phyloP scores from a whole-genome alignment of 768 basidiomycete species.

The Mycena kentingensis region DNA sequence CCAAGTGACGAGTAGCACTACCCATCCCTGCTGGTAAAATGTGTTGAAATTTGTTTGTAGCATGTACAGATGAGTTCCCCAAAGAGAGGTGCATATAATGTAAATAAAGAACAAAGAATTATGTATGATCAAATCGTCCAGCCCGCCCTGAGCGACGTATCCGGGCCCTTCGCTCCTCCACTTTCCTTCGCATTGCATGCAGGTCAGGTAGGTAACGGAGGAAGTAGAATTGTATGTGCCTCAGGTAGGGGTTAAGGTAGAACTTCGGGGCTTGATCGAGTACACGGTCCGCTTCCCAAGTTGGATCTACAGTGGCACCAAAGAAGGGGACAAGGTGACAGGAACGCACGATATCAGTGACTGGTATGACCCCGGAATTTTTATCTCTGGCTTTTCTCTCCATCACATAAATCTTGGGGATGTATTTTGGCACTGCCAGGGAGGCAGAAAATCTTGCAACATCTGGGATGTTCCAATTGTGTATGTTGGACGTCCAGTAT shows the following conservation, averaged over 20 bases:
- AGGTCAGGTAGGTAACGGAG: conserved; percentile 22
- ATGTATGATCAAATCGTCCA: neutral
- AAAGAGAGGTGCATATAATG: neutral
- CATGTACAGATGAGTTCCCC: neutral
- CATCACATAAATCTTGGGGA: no score
- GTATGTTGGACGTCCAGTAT: no score
- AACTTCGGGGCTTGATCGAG: conserved; percentile 25
- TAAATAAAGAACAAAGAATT: neutral
- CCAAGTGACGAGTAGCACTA: no score
- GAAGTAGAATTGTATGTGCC: conserved; percentile 29
- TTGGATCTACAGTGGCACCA: conserved; percentile 23
- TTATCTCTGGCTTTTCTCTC: no score
- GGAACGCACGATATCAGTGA: conserved; percentile 27
- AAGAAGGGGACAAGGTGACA: conserved; percentile 34
- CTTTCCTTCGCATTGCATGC: neutral
- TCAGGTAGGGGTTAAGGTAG: conserved; percentile 35
- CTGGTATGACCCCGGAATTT: conserved; percentile 26
- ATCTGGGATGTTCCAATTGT: no score
- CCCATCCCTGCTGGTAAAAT: neutral
- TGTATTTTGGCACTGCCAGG: no score
- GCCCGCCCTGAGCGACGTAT: neutral
- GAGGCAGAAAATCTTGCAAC: no score
- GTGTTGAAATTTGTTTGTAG: neutral
- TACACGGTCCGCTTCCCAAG: conserved; percentile 23
- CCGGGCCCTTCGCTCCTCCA: neutral